phyloP scores from a whole-genome alignment of 768 basidiomycete genomes.

The Phlegmacium glaucopus region DNA sequence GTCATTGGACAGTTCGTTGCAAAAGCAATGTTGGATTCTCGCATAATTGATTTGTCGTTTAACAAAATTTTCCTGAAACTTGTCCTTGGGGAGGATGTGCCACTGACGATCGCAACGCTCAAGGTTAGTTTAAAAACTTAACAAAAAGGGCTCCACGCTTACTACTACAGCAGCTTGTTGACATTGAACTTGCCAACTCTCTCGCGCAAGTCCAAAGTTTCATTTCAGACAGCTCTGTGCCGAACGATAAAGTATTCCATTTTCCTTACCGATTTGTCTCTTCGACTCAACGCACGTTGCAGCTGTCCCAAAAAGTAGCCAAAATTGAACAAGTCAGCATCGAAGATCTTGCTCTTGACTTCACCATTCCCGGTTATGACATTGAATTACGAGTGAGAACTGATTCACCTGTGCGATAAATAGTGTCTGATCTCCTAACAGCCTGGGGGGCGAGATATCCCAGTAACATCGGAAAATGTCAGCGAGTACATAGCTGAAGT shows the following conservation, averaged over 20 bases:
- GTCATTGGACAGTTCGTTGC: conserved; percentile 96
- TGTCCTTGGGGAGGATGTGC: conserved; percentile 83
- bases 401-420: not conserved
- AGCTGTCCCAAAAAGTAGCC: conserved; percentile 56
- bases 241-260: conserved; percentile 51
- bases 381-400: conserved; percentile 79
- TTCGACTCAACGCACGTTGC: not conserved
- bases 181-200: conserved; percentile 81
- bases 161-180: conserved; percentile 58
- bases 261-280: not conserved
- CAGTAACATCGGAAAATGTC: conserved; percentile 85
- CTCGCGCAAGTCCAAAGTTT: conserved; percentile 76
- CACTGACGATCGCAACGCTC: conserved; percentile 78
- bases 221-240: conserved; percentile 37
- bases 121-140: conserved; percentile 47
- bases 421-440: conserved; percentile 25
- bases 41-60: conserved; percentile 94
- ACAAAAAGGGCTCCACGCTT: not conserved
- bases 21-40: conserved; percentile 94
- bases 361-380: conserved; percentile 94
- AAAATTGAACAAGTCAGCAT: conserved; percentile 62
- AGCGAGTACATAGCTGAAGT: conserved; percentile 88
- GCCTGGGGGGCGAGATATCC: conserved; percentile 75
- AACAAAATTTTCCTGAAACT: conserved; percentile 95
- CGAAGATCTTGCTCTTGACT: conserved; percentile 91